Base-by-base conservation (phyloP, 2,329 filamentous ascomycete genomes). In the Aspergillus vadensis region DNA sequence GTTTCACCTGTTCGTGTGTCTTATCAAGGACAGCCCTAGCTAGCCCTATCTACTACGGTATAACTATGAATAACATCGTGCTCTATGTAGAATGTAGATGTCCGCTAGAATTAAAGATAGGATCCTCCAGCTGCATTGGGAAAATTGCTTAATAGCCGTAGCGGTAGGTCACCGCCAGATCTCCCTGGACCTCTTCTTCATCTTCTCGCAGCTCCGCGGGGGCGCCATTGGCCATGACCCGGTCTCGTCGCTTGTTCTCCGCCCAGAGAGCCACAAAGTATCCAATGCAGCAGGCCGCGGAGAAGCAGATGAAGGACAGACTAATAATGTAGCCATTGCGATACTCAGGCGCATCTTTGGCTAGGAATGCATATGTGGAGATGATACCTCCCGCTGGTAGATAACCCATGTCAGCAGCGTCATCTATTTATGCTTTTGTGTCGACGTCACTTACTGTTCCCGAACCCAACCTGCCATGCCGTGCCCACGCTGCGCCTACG, bases 401-500 rank as follows among this genome's bases (percentile, higher is more conserved):
- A 36, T 36, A 5, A 32, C 25, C 32, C 17, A 27, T 51, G 58
- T 65, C 53, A 67, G 63, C 19, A n/a, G 41, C 32, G 15, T 19
- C 38, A 15, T 43, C 25, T 4, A 23, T 27, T 43, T 43, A 30
- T 49, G 23, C 6, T 39, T 43, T 30, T 5, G 12, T 25, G 47
- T 50, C 47, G 25, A 50, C 25, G 25, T 25, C 14, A 69, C 73
- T 61, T 66, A 76, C 74, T 77, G 69, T 92, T 93, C 10, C 90
- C 90, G 65, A 92, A 91, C 0, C 88, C 88, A 47, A 93, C 82
- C 73, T 92, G 90, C 88, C 88, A 92, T 1, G 88, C 90, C 8
- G 86, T 86, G 12, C 90, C 90, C 15, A 92, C 85, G 8, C 87
- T 83, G 47, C 90, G 82, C 3, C 89, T 83, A 59, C 88, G 88